These are phyloP conservation scores for Ilex paraguariensis DNA, from an alignment of 305 asterid species.

Conservation along the genomic window DNA sequence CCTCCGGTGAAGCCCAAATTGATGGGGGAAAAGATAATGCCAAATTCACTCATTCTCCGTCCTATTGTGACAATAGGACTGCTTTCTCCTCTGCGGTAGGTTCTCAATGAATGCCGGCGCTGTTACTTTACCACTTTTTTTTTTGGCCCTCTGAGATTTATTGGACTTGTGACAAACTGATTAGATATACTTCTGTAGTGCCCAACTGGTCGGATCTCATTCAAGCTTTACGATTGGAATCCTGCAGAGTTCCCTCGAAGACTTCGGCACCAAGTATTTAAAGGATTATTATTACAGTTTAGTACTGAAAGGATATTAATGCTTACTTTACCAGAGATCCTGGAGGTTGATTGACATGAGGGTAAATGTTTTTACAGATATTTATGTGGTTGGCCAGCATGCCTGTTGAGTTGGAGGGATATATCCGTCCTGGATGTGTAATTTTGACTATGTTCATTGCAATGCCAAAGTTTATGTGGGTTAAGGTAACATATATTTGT, in stretches of 20 bases:
- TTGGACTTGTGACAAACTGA: conserved; percentile 13
- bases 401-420: conserved; percentile 96
- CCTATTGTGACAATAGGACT: conserved; percentile 57
- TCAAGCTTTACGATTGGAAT: conserved; percentile 96
- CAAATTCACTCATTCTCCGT: conserved; percentile 41
- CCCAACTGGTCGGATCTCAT: conserved; percentile 87
- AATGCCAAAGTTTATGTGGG: conserved; percentile 73
- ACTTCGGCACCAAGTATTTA: conserved; percentile 89
- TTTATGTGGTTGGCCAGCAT: conserved; percentile 91
- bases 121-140: conserved; percentile 12
- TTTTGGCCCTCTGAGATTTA: conserved; percentile 12
- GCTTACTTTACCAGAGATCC: conserved; percentile 14
- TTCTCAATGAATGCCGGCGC: background rate
- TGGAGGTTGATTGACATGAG: conserved; percentile 26
- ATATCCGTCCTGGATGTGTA: conserved; percentile 93
- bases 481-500: conserved; percentile 44
- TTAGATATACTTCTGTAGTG: conserved; percentile 44
- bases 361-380: conserved; percentile 42
- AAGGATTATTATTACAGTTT: conserved; percentile 66
- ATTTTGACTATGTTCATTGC: conserved; percentile 79
- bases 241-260: conserved; percentile 94
- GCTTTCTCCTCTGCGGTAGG: conserved; percentile 69
- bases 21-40: conserved; percentile 45
- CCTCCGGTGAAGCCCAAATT: conserved; percentile 42
- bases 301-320: conserved; percentile 33